Conservation (phyloP, 2,329 filamentous ascomycete species). For the Magnaporthiopsis poae region DNA sequence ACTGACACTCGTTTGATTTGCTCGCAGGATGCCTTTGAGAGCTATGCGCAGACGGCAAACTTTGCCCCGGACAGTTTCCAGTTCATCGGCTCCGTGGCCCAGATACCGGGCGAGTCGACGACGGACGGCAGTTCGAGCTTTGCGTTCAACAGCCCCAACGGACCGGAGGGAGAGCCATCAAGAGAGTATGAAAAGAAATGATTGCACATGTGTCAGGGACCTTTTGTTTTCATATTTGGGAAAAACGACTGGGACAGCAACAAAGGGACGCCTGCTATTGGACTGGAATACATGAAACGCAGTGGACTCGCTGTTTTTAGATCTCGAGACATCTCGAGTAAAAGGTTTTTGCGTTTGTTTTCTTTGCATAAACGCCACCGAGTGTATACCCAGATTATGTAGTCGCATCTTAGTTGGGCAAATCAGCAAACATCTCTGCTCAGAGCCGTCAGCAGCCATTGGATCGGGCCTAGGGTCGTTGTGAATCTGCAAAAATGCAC, state of each 20-base stretch:
- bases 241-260: background rate
- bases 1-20: constrained; percentile 1
- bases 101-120: background rate
- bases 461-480: background rate
- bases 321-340: too few relatives aligned
- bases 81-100: constrained; percentile 29
- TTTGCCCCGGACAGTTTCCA: constrained; percentile 44
- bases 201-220: background rate
- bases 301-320: background rate
- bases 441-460: background rate
- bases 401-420: background rate
- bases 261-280: background rate
- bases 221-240: background rate
- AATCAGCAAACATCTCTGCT: background rate
- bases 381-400: background rate
- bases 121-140: background rate
- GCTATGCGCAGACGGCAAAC: constrained; percentile 44
- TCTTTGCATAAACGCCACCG: too few relatives aligned
- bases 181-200: constrained; percentile 6
- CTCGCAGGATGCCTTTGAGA: constrained; percentile 44
- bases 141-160: constrained; percentile 5
- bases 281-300: background rate
- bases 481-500: too few relatives aligned
- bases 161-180: constrained; percentile 10
- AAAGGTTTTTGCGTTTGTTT: too few relatives aligned